Evolutionary conservation across 768 basidiomycete genomes (phyloP), one percentile per base, ranked within the genome.

Genomic region (Mycena vulgaris): DNA sequence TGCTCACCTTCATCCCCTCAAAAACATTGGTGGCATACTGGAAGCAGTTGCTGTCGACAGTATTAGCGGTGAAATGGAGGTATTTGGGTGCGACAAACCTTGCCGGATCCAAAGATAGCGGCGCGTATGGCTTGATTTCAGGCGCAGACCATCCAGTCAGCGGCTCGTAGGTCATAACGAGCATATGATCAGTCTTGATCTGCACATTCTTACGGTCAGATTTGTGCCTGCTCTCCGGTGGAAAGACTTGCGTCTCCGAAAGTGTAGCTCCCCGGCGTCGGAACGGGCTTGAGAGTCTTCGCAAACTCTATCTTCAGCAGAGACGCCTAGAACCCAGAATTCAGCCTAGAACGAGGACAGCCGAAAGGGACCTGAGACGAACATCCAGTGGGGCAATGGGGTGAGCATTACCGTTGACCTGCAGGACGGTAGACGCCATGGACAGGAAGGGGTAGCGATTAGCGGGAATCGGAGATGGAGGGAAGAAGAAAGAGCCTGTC

Each of bases 1-100:
- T 3, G 69, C 81, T 16, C 23, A 83, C 86, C 83, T 88, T 97
- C 89, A 97, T 91, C 10, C 96, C 95, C 80, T 98, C 96, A 75
- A 98, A 96, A 19, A 92, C 88, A 70, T 90, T 88, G 37, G 94
- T 91, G 11, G 92, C 93, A 81, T 97, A 97, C 75, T 98, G 96
- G 71, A 98, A 86, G 55, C 95, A 96, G 48, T 89, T 28, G 88
- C 85, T 55, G 5, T 27, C 27, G 49, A 30, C 2, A 23, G 13
- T 13, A 19, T 53, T 37, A 58, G 23, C 13, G 11, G 4, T 21
- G 19, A 7, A 28, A 23, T 17, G 31, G 10, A 49, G 4, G 42
- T n/a, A 49, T 49, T 25, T 13, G 2, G 17, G 1, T 16, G 16
- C 17, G 6, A 28, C 66, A 65, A 92, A 77, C 84, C 89, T 75